Conservation (phyloP, 2,329 filamentous ascomycete species). For the Aureobasidium sp. region DNA sequence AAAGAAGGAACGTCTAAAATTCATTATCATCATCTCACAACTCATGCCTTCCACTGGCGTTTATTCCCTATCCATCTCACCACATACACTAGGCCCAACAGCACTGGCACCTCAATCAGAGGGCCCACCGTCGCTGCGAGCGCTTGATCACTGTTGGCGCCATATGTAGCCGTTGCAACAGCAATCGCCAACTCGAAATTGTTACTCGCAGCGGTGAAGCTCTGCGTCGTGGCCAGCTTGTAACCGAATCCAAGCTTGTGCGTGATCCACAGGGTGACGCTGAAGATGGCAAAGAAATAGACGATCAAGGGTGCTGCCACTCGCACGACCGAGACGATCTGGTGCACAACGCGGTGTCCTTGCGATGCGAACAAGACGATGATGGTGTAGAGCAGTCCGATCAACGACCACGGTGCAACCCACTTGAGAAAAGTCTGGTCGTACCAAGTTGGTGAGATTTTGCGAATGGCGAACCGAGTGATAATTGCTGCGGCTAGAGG, state of each 20-base stretch:
- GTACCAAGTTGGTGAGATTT: slow-evolving; percentile 53
- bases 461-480: slow-evolving; percentile 57
- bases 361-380: slow-evolving; percentile 78
- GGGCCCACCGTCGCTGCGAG: slow-evolving; percentile 77
- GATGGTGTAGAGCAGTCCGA: slow-evolving; percentile 82
- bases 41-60: slow-evolving; percentile 42
- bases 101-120: slow-evolving; percentile 75
- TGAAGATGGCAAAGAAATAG: slow-evolving; percentile 72
- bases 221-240: slow-evolving; percentile 61
- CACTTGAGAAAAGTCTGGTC: slow-evolving; percentile 60
- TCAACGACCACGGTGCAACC: slow-evolving; percentile 63
- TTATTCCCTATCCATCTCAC: slow-evolving; percentile 50
- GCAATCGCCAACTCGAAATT: slow-evolving; percentile 91
- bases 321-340: slow-evolving; percentile 73
- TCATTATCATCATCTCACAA: neutral
- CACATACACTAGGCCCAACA: slow-evolving; percentile 68
- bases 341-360: slow-evolving; percentile 65
- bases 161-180: slow-evolving; percentile 74
- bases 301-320: slow-evolving; percentile 74
- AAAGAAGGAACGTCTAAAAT: neutral
- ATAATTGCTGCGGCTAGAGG: slow-evolving; percentile 72
- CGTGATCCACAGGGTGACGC: slow-evolving; percentile 53
- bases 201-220: slow-evolving; percentile 83
- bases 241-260: slow-evolving; percentile 66
- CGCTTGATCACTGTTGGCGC: slow-evolving; percentile 67